phyloP scores from a whole-genome alignment of 2,329 filamentous ascomycete species.

The Cercospora sp. region DNA sequence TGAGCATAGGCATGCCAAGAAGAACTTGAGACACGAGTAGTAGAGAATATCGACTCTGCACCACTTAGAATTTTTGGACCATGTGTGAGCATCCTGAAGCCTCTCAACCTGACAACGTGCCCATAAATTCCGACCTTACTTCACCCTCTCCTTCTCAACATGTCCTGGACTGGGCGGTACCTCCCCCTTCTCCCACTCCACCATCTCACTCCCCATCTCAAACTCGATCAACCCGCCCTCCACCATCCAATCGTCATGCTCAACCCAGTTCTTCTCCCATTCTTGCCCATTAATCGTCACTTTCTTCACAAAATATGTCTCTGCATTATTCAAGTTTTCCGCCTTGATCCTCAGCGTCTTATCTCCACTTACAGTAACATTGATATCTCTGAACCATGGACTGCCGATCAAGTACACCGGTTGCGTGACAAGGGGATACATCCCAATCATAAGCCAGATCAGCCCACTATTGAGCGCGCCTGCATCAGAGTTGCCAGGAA shows the following conservation, averaged over 20 bases:
- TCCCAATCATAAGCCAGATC: constrained; percentile 39
- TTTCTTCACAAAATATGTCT: constrained; percentile 55
- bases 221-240: constrained; percentile 53
- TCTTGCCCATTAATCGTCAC: constrained; percentile 54
- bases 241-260: constrained; percentile 52
- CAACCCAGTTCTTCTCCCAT: constrained; percentile 58
- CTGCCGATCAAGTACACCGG: constrained; percentile 39
- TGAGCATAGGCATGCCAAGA: too few species aligned
- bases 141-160: constrained; percentile 12
- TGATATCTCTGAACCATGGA: constrained; percentile 34
- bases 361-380: constrained; percentile 35
- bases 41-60: too few species aligned
- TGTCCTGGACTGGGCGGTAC: constrained; percentile 53
- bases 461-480: constrained; percentile 38
- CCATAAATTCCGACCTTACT: neutral
- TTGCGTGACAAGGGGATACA: constrained; percentile 39
- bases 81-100: neutral
- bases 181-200: constrained; percentile 52
- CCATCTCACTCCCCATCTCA: constrained; percentile 44
- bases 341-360: constrained; percentile 51
- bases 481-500: constrained; percentile 38
- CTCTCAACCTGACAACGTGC: neutral
- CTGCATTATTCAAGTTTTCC: constrained; percentile 42
- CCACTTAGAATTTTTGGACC: too few species aligned
- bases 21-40: too few species aligned